Percentiles rank a stretch among this genome's conserved stretches.
phyloP scores from a whole-genome alignment of 768 basidiomycete genomes.

The Boletus rufocinnamomeus region DNA sequence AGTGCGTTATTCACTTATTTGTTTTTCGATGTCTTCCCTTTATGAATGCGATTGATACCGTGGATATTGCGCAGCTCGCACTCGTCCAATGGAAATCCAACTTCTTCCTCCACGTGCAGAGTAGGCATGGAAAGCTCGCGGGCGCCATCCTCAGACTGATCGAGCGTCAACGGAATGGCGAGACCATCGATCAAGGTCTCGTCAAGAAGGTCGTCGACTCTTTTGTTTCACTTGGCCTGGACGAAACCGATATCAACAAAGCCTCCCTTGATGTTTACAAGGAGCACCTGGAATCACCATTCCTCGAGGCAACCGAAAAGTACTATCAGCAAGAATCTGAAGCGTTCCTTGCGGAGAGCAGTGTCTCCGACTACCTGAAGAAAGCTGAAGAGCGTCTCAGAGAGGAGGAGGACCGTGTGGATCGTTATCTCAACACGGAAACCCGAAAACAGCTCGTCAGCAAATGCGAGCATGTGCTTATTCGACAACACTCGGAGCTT shows the following conservation, averaged over 20 bases:
- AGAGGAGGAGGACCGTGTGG: slow-evolving; percentile 95
- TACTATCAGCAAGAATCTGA: slow-evolving; percentile 94
- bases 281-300: slow-evolving; percentile 86
- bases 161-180: slow-evolving; percentile 92
- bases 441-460: slow-evolving; percentile 79
- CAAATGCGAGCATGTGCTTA: slow-evolving; percentile 91
- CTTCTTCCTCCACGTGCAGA: slow-evolving; percentile 88
- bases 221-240: slow-evolving; percentile 91
- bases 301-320: slow-evolving; percentile 84
- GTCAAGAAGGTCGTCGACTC: slow-evolving; percentile 95
- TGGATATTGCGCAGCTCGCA: slow-evolving; percentile 59
- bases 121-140: slow-evolving; percentile 78
- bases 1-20: slow-evolving; percentile 46
- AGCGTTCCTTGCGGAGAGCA: slow-evolving; percentile 84
- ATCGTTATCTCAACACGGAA: slow-evolving; percentile 87
- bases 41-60: slow-evolving; percentile 4
- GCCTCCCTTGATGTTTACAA: slow-evolving; percentile 92
- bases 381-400: slow-evolving; percentile 90
- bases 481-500: slow-evolving; percentile 77
- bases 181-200: slow-evolving; percentile 88
- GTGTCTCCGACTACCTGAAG: slow-evolving; percentile 91
- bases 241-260: slow-evolving; percentile 90
- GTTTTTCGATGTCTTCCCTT: background rate
- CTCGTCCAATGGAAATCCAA: slow-evolving; percentile 95
- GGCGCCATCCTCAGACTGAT: slow-evolving; percentile 87